Percentiles rank a stretch among this genome's conserved stretches.
Evolutionary conservation across 2,329 filamentous ascomycete genomes (phyloP).

Genomic region (Akanthomyces muscarius): DNA sequence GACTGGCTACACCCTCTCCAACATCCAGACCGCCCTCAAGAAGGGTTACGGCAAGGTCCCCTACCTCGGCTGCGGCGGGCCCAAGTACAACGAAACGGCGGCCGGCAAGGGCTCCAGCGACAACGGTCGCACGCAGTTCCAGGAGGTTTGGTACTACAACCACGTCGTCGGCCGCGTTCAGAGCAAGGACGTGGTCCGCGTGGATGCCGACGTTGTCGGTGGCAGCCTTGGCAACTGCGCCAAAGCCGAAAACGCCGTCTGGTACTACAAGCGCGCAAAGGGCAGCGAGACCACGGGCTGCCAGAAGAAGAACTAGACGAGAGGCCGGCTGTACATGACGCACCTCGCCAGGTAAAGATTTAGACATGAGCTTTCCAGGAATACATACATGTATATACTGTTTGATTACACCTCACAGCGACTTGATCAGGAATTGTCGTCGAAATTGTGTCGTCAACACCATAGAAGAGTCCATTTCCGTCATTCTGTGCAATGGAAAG

Average conservation of each 20-base stretch:
- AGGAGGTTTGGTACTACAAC: constrained; percentile 65
- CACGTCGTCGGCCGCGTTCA: constrained; percentile 57
- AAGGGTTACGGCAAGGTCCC: constrained; percentile 50
- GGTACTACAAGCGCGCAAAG: constrained; percentile 49
- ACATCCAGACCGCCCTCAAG: constrained; percentile 49
- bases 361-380: background rate
- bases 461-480: background rate
- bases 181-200: constrained; percentile 41
- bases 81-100: constrained; percentile 56
- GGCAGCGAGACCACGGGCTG: constrained; percentile 24
- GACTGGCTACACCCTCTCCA: constrained; percentile 51
- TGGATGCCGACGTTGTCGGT: constrained; percentile 43
- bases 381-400: background rate
- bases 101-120: constrained; percentile 53
- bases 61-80: constrained; percentile 59
- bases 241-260: constrained; percentile 46
- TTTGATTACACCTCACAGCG: background rate
- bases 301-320: constrained; percentile 1
- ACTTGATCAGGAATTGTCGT: background rate
- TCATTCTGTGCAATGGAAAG: background rate
- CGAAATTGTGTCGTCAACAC: background rate
- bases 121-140: constrained; percentile 53
- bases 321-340: background rate
- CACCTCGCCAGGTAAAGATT: background rate
- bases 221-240: constrained; percentile 52